These are phyloP conservation scores for Macroventuria anomochaeta DNA, from an alignment of 2,329 filamentous ascomycete genomes.

Conservation along the genomic window DNA sequence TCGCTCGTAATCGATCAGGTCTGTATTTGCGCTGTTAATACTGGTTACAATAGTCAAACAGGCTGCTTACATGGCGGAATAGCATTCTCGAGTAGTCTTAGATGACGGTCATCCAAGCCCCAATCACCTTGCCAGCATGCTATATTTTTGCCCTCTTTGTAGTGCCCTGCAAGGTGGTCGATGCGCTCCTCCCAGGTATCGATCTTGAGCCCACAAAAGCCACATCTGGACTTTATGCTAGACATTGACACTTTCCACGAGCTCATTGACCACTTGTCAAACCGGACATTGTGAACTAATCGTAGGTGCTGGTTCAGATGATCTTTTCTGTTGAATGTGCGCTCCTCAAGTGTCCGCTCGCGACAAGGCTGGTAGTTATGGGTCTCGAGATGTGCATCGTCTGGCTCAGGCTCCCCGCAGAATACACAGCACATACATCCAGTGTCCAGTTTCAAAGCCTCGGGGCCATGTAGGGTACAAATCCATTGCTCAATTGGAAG, in stretches of 20 bases:
- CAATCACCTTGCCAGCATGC: slow-evolving; percentile 37
- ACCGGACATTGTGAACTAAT: slow-evolving; percentile 32
- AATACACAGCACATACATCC: slow-evolving; percentile 16
- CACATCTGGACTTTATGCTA: slow-evolving; percentile 30
- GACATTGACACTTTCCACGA: slow-evolving; percentile 36
- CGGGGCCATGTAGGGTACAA: slow-evolving; percentile 16
- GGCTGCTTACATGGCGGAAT: slow-evolving; percentile 29
- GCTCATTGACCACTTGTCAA: slow-evolving; percentile 45
- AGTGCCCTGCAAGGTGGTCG: slow-evolving; percentile 38
- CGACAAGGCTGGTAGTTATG: slow-evolving; percentile 34
- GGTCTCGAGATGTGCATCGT: slow-evolving; percentile 18
- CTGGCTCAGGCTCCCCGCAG: slow-evolving; percentile 11
- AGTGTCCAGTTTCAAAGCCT: slow-evolving; percentile 11
- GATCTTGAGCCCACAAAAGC: slow-evolving; percentile 33
- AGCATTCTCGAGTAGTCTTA: slow-evolving; percentile 26
- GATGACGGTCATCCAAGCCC: slow-evolving; percentile 27
- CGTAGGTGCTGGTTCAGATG: slow-evolving; percentile 37
- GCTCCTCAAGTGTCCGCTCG: slow-evolving; percentile 28
- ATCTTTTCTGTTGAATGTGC: slow-evolving; percentile 40
- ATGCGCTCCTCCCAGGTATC: slow-evolving; percentile 30
- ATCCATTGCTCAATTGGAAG: slow-evolving; percentile 38
- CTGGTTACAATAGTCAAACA: background rate
- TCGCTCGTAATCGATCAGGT: slow-evolving; percentile 32
- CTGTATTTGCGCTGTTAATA: slow-evolving; percentile 12
- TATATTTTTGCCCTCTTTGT: slow-evolving; percentile 33